Conservation (phyloP, 2,329 filamentous ascomycete species). For the Botrytis fragariae region DNA sequence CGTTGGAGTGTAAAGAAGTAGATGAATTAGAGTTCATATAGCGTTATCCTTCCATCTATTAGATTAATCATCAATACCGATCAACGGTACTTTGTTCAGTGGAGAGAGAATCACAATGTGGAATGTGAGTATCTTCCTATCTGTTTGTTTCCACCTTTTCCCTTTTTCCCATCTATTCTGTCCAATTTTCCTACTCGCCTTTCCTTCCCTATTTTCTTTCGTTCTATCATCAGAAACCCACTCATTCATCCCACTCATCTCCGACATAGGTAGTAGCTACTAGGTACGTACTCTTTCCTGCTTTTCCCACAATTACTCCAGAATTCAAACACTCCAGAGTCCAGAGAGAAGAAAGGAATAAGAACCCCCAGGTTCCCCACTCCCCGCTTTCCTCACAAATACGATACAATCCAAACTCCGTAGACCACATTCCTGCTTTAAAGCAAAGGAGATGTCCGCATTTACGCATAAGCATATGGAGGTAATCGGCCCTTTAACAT, state of each 20-base stretch:
- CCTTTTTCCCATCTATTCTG: neutral
- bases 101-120: neutral
- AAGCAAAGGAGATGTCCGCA: constrained; percentile 7
- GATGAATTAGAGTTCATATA: neutral
- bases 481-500: constrained; percentile 11
- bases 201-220: neutral
- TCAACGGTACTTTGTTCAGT: neutral
- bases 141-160: neutral
- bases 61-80: neutral
- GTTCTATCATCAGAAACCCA: neutral
- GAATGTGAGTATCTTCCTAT: neutral
- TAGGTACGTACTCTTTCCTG: neutral
- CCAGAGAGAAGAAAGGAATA: neutral
- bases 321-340: too few relatives aligned
- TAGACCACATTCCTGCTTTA: neutral
- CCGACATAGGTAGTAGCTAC: neutral
- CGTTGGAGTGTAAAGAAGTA: neutral
- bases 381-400: neutral
- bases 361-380: neutral
- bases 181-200: neutral
- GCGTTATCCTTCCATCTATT: neutral
- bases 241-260: neutral
- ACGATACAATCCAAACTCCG: neutral
- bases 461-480: constrained; percentile 7
- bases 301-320: neutral